Evolutionary conservation across 805 yeast species (phyloP), one percentile per base, ranked within the genome.

Genomic region (Sugiyamaella floridensis): DNA sequence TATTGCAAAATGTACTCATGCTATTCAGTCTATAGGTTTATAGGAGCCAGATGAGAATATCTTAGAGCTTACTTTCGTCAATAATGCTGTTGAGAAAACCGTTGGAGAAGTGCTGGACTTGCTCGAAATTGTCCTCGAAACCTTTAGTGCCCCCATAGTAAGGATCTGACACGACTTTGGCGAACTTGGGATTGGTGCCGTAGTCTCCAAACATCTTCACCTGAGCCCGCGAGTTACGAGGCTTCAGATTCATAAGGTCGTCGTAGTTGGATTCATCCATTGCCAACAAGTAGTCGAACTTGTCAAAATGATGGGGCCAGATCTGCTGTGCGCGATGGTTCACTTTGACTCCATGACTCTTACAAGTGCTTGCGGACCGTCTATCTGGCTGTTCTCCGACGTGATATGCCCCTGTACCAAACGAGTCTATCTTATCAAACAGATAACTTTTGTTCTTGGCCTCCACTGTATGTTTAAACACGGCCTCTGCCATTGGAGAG

Each of bases 401-500:
- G 63, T 90, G 97, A 72, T 82, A 92, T 0, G 84, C 85, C 9
- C 86, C 81, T 0, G 97, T 89, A 14, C 97, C 98, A 68, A 83
- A 90, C 0, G 97, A 89, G 63, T 90, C 97, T 32, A 89, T 83
- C 15, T 64, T 64, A 0, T 71, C 64, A 55, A 89, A 79, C n/a
- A 64, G 64, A 15, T 65, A 68, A 34, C 55, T 63, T 28, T 72
- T 57, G 0, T 83, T 83, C 18, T 69, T 67, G 44, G 78, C 65
- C 43, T 79, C 67, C 9, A 87, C 95, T 14, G 73, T 71, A 54
- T 86, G 81, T 47, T 73, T 75, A 70, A 90, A 89, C 1, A 89
- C 87, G 0, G 97, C 97, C 70, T 92, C 97, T 0, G 98, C 97
- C 98, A 90, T 92, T 12, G 98, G 98, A 1, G 97, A 89, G 47